phyloP scores from a whole-genome alignment of 805 yeast species.

The Grigorovia transvaalensis region DNA sequence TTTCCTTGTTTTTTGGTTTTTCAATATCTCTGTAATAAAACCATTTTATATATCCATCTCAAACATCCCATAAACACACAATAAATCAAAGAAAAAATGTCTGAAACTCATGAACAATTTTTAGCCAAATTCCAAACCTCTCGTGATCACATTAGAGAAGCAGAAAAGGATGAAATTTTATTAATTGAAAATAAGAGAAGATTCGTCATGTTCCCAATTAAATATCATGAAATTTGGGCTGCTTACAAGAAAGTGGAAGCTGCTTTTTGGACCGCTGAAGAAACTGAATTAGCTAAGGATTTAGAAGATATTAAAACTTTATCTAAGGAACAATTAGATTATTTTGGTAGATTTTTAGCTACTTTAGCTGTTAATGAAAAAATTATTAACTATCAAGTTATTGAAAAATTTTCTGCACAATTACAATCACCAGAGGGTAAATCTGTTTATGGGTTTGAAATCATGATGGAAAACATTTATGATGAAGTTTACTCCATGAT shows the following conservation, averaged over 20 bases:
- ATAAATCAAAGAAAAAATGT: not conserved
- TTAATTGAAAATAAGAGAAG: constrained; percentile 77
- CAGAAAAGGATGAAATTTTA: constrained; percentile 82
- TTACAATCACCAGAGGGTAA: constrained; percentile 96
- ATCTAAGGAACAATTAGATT: constrained; percentile 82
- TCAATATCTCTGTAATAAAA: not conserved
- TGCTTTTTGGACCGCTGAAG: constrained; percentile 99
- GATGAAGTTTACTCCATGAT: constrained; percentile 91
- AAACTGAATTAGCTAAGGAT: constrained; percentile 89
- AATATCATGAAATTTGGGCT: constrained; percentile 96
- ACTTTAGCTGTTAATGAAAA: constrained; percentile 97
- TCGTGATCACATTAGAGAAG: constrained; percentile 56
- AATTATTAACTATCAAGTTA: constrained; percentile 90
- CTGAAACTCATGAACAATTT: constrained; percentile 40
- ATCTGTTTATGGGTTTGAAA: constrained; percentile 97
- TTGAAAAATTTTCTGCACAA: constrained; percentile 93
- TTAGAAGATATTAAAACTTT: constrained; percentile 72
- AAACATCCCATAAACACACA: not conserved
- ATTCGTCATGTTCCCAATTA: constrained; percentile 91
- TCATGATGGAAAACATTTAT: constrained; percentile 98
- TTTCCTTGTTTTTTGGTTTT: constrained; percentile 2
- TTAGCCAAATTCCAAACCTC: constrained; percentile 48
- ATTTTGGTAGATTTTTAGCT: constrained; percentile 85
- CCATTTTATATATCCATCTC: not conserved
- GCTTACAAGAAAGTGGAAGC: constrained; percentile 98